Percentiles rank a stretch among this genome's conserved stretches.
Evolutionary conservation across 352 stramenopile genomes (phyloP).

Genomic region (Stramenopiles sp.): DNA sequence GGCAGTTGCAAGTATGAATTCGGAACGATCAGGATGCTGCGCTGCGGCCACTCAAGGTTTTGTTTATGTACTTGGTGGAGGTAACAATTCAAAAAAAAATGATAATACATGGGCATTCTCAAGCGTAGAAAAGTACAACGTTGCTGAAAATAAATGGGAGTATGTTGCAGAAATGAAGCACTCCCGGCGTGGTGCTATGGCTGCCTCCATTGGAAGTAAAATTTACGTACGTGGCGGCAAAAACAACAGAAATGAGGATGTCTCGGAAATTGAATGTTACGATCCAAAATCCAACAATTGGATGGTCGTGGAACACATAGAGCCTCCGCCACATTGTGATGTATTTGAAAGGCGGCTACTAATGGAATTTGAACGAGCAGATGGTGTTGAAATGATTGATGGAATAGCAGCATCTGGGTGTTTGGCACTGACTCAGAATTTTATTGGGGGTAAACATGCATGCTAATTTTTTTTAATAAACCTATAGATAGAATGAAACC

Average conservation of each 20-base stretch:
- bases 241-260: not conserved
- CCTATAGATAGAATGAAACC: too few species aligned
- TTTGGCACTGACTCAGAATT: not conserved
- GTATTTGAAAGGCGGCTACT: not conserved
- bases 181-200: not conserved
- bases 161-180: not conserved
- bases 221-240: not conserved
- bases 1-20: not conserved
- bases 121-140: not conserved
- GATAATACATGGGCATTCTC: not conserved
- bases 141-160: not conserved
- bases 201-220: not conserved
- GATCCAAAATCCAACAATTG: not conserved
- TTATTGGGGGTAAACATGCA: too few species aligned
- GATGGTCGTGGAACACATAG: not conserved
- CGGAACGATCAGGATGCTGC: not conserved
- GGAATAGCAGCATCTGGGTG: not conserved
- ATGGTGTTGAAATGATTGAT: slow-evolving; percentile 4
- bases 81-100: not conserved
- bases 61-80: not conserved
- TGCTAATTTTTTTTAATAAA: too few species aligned
- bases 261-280: not conserved
- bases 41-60: not conserved
- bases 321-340: not conserved
- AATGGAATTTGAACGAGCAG: not conserved